phyloP scores from a whole-genome alignment of 352 stramenopile species.

The Globisporangium rhizosaccharum region DNA sequence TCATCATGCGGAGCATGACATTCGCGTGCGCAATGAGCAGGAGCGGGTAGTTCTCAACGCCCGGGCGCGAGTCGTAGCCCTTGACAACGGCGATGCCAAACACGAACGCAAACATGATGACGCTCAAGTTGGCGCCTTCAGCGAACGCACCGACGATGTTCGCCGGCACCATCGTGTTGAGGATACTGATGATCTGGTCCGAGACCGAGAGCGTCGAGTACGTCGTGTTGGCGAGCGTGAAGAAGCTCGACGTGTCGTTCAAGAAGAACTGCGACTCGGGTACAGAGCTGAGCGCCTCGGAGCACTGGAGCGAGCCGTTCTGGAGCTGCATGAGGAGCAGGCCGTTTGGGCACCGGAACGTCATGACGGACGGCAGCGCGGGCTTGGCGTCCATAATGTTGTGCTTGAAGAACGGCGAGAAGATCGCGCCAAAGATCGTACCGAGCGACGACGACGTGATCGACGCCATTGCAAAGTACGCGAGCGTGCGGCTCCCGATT shows the following conservation, averaged over 20 bases:
- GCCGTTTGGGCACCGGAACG: slow-evolving; percentile 39
- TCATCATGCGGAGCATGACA: slow-evolving; percentile 61
- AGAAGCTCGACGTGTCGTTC: slow-evolving; percentile 47
- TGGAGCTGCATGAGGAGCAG: slow-evolving; percentile 30
- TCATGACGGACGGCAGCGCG: slow-evolving; percentile 22
- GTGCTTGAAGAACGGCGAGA: slow-evolving; percentile 20
- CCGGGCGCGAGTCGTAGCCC: slow-evolving; percentile 40
- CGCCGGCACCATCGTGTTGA: slow-evolving; percentile 55
- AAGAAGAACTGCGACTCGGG: slow-evolving; percentile 37
- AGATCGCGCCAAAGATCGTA: slow-evolving; percentile 24
- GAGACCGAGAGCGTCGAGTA: slow-evolving; percentile 48
- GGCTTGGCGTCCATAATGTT: background rate
- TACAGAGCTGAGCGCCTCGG: slow-evolving; percentile 23
- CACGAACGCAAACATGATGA: slow-evolving; percentile 70
- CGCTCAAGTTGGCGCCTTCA: slow-evolving; percentile 45
- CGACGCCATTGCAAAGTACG: slow-evolving; percentile 22
- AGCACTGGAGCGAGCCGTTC: slow-evolving; percentile 38
- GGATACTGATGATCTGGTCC: slow-evolving; percentile 66
- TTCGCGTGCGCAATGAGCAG: slow-evolving; percentile 64
- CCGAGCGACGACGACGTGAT: slow-evolving; percentile 27
- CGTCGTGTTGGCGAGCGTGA: slow-evolving; percentile 26
- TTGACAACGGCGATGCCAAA: slow-evolving; percentile 63
- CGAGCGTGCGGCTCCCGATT: slow-evolving; percentile 28
- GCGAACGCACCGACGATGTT: slow-evolving; percentile 72
- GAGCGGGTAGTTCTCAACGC: slow-evolving; percentile 59